phyloP scores from a whole-genome alignment of 108 stramenopile genomes.

The Seminavis robusta region DNA sequence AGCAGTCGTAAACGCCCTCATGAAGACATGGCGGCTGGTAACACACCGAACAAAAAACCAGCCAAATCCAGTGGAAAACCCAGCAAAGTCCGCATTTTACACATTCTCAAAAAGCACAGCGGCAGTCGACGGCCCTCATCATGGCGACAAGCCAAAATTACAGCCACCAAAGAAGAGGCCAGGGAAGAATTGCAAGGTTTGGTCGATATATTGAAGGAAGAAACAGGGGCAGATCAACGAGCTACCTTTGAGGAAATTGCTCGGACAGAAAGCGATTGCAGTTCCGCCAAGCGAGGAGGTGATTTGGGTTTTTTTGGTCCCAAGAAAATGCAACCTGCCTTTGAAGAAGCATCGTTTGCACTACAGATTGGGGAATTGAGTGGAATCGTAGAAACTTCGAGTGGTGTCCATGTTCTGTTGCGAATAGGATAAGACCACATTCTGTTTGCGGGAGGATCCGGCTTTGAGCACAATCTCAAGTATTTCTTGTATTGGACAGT shows the following conservation, averaged over 20 bases:
- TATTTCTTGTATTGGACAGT: too few relatives aligned
- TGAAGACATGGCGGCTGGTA: not conserved
- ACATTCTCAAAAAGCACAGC: constrained; percentile 84
- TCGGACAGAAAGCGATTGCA: constrained; percentile 80
- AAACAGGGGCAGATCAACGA: constrained; percentile 40
- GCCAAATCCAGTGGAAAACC: too few relatives aligned
- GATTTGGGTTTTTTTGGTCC: constrained; percentile 84
- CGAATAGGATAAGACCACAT: constrained; percentile 68
- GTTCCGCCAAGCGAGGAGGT: constrained; percentile 75
- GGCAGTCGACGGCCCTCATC: constrained; percentile 65
- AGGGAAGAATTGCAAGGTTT: constrained; percentile 57
- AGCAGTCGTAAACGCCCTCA: not conserved
- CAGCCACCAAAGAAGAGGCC: constrained; percentile 67
- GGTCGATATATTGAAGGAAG: constrained; percentile 49
- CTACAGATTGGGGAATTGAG: constrained; percentile 73
- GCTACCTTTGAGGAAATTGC: constrained; percentile 85
- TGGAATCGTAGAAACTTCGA: constrained; percentile 75
- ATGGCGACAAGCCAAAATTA: constrained; percentile 74
- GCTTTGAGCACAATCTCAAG: too few relatives aligned
- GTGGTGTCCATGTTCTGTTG: constrained; percentile 83
- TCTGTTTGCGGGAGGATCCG: too few relatives aligned
- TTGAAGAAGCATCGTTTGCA: constrained; percentile 80
- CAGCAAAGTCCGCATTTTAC: constrained; percentile 77
- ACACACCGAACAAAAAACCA: not conserved
- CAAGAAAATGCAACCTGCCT: constrained; percentile 75